Evolutionary conservation across 176 grass and related monocot species (phyloP).

Genomic region (Alloteropsis semialata): DNA sequence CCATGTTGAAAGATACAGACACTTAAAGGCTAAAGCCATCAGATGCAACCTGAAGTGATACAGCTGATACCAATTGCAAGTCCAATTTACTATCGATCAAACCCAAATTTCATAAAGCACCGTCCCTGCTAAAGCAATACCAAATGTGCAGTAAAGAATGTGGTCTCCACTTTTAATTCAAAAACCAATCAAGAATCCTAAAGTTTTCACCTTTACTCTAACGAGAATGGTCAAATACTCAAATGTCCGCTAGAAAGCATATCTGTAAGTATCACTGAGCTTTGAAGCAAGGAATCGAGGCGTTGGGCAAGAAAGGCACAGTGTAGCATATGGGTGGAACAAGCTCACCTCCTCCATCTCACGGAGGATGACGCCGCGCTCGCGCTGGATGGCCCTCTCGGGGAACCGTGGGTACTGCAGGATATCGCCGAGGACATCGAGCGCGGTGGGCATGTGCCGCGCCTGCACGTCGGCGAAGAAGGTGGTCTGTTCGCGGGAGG

Average conservation of each 20-base stretch:
- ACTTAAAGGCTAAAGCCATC: neutral
- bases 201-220: constrained; percentile 1
- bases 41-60: neutral
- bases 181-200: neutral
- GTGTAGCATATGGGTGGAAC: constrained; percentile 1
- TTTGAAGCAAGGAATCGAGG: neutral
- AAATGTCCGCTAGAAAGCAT: no score
- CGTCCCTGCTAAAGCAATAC: neutral
- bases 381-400: constrained; percentile 58
- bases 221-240: neutral
- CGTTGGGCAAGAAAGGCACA: neutral
- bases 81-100: neutral
- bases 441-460: constrained; percentile 56
- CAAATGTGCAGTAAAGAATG: neutral
- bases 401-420: constrained; percentile 84
- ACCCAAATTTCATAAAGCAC: neutral
- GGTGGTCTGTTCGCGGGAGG: constrained; percentile 97
- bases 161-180: neutral
- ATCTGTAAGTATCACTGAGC: neutral
- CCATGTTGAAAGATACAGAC: neutral
- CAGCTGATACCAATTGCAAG: neutral
- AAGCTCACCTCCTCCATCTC: constrained; percentile 95
- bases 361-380: constrained; percentile 93
- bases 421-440: constrained; percentile 85
- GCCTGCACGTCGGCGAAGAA: constrained; percentile 92